A percentile compares a stretch with the other conserved stretches of the same genome.
Evolutionary conservation across 495 filamentous ascomycete genomes (phyloP).

Genomic region (Aspergillus panamensis): DNA sequence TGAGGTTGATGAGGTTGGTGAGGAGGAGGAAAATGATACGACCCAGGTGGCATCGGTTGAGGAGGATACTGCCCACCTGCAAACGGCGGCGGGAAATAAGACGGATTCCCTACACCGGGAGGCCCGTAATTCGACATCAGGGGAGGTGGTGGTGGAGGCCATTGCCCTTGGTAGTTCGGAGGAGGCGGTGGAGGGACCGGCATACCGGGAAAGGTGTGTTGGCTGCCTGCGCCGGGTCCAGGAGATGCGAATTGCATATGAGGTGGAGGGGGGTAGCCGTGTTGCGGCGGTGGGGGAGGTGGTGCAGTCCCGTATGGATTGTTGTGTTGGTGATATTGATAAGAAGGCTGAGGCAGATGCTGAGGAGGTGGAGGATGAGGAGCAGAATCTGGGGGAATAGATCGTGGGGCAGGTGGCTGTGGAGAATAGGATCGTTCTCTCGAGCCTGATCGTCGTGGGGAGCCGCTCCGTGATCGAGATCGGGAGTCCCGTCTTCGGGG

Average conservation of each 20-base stretch:
- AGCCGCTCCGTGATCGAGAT: conserved; percentile 27
- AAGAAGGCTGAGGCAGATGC: neutral
- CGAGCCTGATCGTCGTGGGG: conserved; percentile 31
- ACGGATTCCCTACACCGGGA: neutral
- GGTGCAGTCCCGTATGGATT: neutral
- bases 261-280: conserved; percentile 20
- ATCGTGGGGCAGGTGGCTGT: conserved; percentile 27
- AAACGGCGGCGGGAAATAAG: conserved; percentile 37
- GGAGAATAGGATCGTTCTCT: conserved; percentile 51
- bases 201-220: conserved; percentile 10
- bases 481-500: conserved; percentile 20
- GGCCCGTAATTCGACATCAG: conserved; percentile 23
- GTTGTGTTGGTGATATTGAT: neutral
- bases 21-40: conserved; percentile 39
- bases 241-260: conserved; percentile 20
- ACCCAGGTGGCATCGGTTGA: conserved; percentile 37
- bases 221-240: neutral
- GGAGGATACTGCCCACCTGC: conserved; percentile 17
- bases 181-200: conserved; percentile 20
- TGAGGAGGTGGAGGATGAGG: conserved; percentile 15
- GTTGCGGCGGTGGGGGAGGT: neutral
- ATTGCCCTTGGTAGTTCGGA: conserved; percentile 25
- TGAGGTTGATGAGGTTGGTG: conserved; percentile 17
- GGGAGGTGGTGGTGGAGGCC: conserved; percentile 32
- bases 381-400: conserved; percentile 27